These are phyloP conservation scores for Malus asiatica DNA, from an alignment of 306 rosid species.

Conservation along the genomic window DNA sequence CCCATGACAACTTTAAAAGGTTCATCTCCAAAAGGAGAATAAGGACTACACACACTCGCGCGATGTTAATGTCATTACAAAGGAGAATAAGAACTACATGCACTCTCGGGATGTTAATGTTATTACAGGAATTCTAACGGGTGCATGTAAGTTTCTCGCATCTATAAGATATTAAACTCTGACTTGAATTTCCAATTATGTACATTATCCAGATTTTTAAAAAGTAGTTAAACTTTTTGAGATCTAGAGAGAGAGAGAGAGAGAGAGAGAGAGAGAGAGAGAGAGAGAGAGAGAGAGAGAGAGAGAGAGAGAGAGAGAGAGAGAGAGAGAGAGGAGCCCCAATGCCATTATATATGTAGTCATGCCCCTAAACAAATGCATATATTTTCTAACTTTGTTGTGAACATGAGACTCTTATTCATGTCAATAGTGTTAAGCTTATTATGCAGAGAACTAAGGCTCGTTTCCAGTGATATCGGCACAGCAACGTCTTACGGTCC, in stretches of 20 bases:
- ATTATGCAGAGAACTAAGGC: neutral
- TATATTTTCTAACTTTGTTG: neutral
- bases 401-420: neutral
- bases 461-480: conserved; percentile 32
- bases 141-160: too few relatives aligned
- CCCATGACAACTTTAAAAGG: neutral
- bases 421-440: neutral
- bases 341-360: neutral
- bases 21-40: too few relatives aligned
- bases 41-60: too few relatives aligned
- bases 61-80: too few relatives aligned
- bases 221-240: neutral
- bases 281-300: neutral
- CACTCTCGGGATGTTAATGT: neutral
- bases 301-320: too few relatives aligned
- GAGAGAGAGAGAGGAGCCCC: neutral
- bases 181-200: neutral
- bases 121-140: too few relatives aligned
- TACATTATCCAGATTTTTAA: neutral
- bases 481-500: conserved; percentile 46
- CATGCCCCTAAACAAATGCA: neutral
- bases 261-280: too few relatives aligned
- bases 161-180: neutral
- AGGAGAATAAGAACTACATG: too few relatives aligned
- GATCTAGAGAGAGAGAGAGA: too few relatives aligned